Evolutionary conservation across 768 basidiomycete genomes (phyloP), one percentile per base, ranked within the genome.

Genomic region (Leucocoprinus birnbaumii): DNA sequence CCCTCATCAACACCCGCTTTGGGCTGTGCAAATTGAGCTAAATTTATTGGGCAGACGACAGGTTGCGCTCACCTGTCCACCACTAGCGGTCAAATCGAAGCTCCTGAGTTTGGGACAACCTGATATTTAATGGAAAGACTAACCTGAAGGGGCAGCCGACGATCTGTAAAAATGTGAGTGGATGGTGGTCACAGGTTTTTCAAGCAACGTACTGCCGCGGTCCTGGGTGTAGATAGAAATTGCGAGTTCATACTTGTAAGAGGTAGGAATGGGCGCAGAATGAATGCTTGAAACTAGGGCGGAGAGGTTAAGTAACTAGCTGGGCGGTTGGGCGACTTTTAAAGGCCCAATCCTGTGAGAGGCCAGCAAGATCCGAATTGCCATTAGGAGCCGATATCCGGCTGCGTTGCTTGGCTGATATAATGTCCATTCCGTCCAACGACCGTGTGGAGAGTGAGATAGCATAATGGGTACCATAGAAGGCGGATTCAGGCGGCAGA

Each of bases 131-230:
- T 25, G 16, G 57, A 51, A 55, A 57, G 59, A 74, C 83, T 67
- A 63, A 92, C 94, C 90, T 93, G 80, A 97, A 97, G 14, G 95
- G 95, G 73, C 94, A 97, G 24, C 92, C 94, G 25, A 98, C 86
- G 63, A 98, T 90, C 88, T 94, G 58, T 27, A n/a, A 51, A 46
- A 41, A 38, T 35, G 46, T 35, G 51, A 26, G 57, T 56, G 46
- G 64, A 50, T 63, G 21, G 18, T 38, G 49, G 24, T 21, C 42
- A 25, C 37, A 46, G 21, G 48, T 52, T 13, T 25, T 43, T 41
- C 11, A n/a, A 31, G 27, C 3, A 35, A 80, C 91, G 70, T 66
- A 94, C 93, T 48, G 89, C 90, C 37, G 84, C 78, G 0, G 89
- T 92, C 73, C 83, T 86, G 34, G 91, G 90, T 54, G 87, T 71